These are phyloP conservation scores for Raphanus sativus DNA, from an alignment of 345 rosid genomes.

Conservation along the genomic window DNA sequence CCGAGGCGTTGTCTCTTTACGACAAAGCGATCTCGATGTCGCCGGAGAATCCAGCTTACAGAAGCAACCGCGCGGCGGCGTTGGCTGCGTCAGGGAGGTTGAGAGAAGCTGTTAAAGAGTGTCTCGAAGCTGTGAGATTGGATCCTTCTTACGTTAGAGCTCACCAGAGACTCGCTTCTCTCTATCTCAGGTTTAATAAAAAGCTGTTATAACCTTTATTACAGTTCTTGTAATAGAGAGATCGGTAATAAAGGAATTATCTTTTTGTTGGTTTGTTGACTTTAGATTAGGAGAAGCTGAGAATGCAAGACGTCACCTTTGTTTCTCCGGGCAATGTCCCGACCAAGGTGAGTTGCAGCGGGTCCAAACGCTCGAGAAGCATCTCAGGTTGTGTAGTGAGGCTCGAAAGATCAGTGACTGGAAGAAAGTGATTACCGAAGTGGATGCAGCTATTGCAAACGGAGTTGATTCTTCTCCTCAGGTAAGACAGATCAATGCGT, in stretches of 20 bases:
- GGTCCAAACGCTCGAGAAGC: constrained; percentile 77
- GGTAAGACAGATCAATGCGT: constrained; percentile 44
- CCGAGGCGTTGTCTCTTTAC: constrained; percentile 71
- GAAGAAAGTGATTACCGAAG: constrained; percentile 57
- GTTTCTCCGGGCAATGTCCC: constrained; percentile 56
- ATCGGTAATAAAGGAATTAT: neutral
- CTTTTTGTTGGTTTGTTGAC: neutral
- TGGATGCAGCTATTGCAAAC: constrained; percentile 68
- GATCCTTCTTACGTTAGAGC: constrained; percentile 78
- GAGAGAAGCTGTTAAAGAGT: constrained; percentile 77
- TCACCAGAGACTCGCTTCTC: constrained; percentile 77
- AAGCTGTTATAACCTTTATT: neutral
- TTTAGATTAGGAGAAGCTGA: constrained; percentile 81
- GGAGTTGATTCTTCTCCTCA: constrained; percentile 87
- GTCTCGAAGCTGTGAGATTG: constrained; percentile 77
- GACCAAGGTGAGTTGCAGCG: constrained; percentile 70
- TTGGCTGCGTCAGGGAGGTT: constrained; percentile 74
- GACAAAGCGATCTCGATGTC: constrained; percentile 73
- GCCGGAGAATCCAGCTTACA: constrained; percentile 73
- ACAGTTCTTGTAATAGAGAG: neutral
- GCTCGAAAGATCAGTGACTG: constrained; percentile 82
- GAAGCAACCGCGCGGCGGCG: constrained; percentile 88
- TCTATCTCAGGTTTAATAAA: constrained; percentile 63
- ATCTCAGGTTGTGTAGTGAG: constrained; percentile 60
- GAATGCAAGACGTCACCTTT: constrained; percentile 64